Evolutionary conservation across 768 basidiomycete species (phyloP), one percentile per base, ranked within the genome.

Genomic region (Saitozyma sp.): DNA sequence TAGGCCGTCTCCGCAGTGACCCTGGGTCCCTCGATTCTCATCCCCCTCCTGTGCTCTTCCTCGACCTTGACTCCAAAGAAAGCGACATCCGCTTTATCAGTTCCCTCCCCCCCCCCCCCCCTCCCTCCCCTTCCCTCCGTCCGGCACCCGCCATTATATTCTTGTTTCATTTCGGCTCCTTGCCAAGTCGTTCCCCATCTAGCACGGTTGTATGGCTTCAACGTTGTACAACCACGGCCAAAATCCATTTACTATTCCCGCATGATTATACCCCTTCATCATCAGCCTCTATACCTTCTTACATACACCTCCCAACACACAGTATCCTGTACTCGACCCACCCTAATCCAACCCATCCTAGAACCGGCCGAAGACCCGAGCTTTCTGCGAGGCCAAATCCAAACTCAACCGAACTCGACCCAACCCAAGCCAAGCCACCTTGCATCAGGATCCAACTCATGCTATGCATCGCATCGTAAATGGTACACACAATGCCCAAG

Each of bases 391-490:
- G n/a, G n/a, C n/a, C 29, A 2, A 29, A 29, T 5, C 29, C 29
- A 29, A 29, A 2, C 29, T 2, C 29, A 29, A 29, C 29, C 29
- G 5, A 29, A 29, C 29, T 29, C 16, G 39, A 57, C 46, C 19
- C 56, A 49, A 49, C 29, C 29, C 29, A 29, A 29, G 2, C 29
- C 29, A 29, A 29, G 29, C 5, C 29, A 29, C 29, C 29, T 29
- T 29, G 29, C 29, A 29, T 29, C 50, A 54, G 54, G 55, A 62
- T 62, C 56, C 61, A 62, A 62, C 61, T 62, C 56, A 55, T 41
- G 56, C 56, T 8, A 14, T 54, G 53, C 41, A 56, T 56, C 9
- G 45, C 39, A 57, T 56, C 46, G 17, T 45, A n/a, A n/a, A 52
- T n/a, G 40, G 40, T 52, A 52, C 51, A 61, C 29, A 46, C 45